Conservation (phyloP, 805 yeast genomes). For the Limtongozyma cylindracea region DNA sequence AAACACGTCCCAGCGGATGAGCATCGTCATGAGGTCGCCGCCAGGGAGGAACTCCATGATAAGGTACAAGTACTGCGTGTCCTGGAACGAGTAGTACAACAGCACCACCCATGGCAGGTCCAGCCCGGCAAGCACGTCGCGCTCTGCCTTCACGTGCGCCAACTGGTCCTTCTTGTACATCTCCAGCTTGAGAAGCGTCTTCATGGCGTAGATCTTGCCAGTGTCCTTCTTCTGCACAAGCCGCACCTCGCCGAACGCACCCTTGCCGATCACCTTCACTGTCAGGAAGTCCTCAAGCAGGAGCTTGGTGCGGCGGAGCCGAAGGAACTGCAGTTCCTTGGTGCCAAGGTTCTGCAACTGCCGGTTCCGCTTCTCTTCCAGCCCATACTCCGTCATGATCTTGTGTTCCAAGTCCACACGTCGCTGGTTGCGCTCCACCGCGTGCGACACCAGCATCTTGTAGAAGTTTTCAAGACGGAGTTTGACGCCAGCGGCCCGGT, state of each 20-base stretch:
- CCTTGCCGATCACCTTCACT: conserved; percentile 57
- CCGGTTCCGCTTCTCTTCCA: conserved; percentile 69
- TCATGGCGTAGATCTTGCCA: conserved; percentile 87
- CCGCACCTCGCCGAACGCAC: conserved; percentile 95
- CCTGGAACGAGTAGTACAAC: conserved; percentile 62
- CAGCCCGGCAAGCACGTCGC: conserved; percentile 82
- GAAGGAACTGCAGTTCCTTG: conserved; percentile 67
- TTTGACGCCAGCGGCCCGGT: conserved; percentile 65
- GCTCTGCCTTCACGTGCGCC: conserved; percentile 88
- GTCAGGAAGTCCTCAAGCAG: neutral
- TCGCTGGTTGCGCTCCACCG: conserved; percentile 76
- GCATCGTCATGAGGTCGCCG: conserved; percentile 84
- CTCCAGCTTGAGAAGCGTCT: conserved; percentile 70
- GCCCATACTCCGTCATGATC: conserved; percentile 25
- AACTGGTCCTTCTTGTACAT: conserved; percentile 88
- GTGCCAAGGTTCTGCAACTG: conserved; percentile 65
- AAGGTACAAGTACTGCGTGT: conserved; percentile 43
- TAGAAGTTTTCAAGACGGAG: conserved; percentile 65
- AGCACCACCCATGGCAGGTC: conserved; percentile 82
- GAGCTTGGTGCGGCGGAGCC: conserved; percentile 49
- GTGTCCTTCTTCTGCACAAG: conserved; percentile 83
- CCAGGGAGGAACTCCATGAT: conserved; percentile 65
- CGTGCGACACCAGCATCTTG: conserved; percentile 68
- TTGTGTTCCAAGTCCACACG: conserved; percentile 64
- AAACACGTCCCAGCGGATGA: conserved; percentile 81